Percentiles rank a stretch among this genome's conserved stretches.
Evolutionary conservation across 2,329 filamentous ascomycete species (phyloP).

Genomic region (Hypocreales sp.): DNA sequence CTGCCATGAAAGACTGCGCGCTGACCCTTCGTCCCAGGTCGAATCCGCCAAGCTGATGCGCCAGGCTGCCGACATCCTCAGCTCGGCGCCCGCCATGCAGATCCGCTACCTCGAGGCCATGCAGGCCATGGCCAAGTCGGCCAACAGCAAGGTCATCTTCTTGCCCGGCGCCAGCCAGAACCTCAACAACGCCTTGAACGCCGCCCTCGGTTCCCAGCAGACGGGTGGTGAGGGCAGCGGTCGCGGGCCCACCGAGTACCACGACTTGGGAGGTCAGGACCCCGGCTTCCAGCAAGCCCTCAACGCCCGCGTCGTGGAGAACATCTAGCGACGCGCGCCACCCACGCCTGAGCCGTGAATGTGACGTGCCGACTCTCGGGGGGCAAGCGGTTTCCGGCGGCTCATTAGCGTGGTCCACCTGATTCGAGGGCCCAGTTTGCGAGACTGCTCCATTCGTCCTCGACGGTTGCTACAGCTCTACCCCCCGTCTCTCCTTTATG

Average conservation of each 20-base stretch:
- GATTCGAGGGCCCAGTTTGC: too few relatives aligned
- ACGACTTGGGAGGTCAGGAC: slow-evolving; percentile 32
- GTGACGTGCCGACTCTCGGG: too few relatives aligned
- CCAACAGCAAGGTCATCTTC: slow-evolving; percentile 82
- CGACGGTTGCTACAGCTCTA: too few relatives aligned
- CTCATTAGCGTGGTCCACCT: too few relatives aligned
- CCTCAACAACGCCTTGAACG: slow-evolving; percentile 28
- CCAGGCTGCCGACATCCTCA: slow-evolving; percentile 86
- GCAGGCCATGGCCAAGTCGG: slow-evolving; percentile 94
- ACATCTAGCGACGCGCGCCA: slow-evolving; percentile 45
- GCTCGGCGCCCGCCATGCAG: slow-evolving; percentile 90
- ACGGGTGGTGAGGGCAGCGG: slow-evolving; percentile 30
- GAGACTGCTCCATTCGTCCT: too few relatives aligned
- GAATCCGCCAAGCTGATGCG: slow-evolving; percentile 90
- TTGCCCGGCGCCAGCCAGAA: slow-evolving; percentile 48
- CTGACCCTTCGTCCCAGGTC: slow-evolving; percentile 30
- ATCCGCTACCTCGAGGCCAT: slow-evolving; percentile 96
- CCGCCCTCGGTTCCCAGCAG: slow-evolving; percentile 22
- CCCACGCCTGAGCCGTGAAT: too few relatives aligned
- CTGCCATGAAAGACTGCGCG: not conserved
- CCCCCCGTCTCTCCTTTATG: too few relatives aligned
- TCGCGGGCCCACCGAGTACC: slow-evolving; percentile 28
- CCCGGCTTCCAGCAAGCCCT: slow-evolving; percentile 62
- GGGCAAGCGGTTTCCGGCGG: too few relatives aligned
- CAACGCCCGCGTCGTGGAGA: slow-evolving; percentile 69